A percentile compares a stretch with the other conserved stretches of the same genome.
Conservation (phyloP, 176 grass and related monocot genomes). For the Bolboschoenus planiculmis region DNA sequence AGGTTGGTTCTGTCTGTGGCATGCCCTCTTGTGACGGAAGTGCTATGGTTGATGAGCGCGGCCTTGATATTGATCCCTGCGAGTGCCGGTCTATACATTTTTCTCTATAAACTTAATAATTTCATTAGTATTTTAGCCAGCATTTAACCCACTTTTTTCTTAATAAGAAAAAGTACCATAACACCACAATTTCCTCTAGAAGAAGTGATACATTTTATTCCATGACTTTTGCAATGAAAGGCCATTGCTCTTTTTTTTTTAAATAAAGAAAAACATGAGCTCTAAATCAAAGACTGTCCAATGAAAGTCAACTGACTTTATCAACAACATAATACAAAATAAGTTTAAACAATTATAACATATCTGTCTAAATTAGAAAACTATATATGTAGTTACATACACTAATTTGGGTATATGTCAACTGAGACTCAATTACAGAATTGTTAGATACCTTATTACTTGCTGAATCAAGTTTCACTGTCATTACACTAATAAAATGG, state of each 20-base stretch:
- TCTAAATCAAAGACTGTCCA: not conserved
- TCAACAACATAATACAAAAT: not conserved
- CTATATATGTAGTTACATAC: not conserved
- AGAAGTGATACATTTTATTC: not conserved
- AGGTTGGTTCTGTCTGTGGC: conserved; percentile 44
- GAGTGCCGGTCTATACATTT: conserved; percentile 48
- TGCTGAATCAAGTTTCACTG: not conserved
- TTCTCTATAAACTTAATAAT: not conserved
- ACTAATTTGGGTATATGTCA: not conserved
- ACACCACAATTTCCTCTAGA: not conserved
- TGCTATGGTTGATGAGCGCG: conserved; percentile 74
- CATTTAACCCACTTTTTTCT: not conserved
- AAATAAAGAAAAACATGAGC: not conserved
- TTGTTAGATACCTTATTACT: not conserved
- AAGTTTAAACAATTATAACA: not conserved
- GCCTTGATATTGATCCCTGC: conserved; percentile 68
- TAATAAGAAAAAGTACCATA: not conserved
- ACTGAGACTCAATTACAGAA: not conserved
- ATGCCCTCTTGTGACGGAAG: conserved; percentile 92
- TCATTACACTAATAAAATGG: not conserved
- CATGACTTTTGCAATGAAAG: not conserved
- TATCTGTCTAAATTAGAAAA: not conserved
- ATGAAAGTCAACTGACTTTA: not conserved
- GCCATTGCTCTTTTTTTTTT: not conserved
- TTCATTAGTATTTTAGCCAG: not conserved